Base-by-base conservation (phyloP, 306 rosid genomes). In the Argentina anserina region DNA sequence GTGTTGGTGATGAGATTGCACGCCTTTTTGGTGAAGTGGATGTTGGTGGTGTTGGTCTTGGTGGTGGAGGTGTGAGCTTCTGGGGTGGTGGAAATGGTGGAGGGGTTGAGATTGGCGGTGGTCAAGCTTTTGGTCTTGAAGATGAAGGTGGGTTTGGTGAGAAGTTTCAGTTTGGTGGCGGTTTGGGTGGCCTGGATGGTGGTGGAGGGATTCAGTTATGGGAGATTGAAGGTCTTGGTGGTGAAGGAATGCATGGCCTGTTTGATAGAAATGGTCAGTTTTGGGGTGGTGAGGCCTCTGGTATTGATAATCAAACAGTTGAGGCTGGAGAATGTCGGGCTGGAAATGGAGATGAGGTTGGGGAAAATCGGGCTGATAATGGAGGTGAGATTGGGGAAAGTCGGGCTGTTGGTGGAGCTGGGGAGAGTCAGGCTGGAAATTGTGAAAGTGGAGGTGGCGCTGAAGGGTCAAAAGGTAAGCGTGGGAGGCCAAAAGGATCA, bases 401-500 rank as follows among this genome's bases (percentile, higher is more conserved):
- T n/a, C n/a, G n/a, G 7, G 36, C 12, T 62, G 76, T 56, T 17
- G 73, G 62, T 73, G 56, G 20, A 64, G 79, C 42, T 56, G 43
- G n/a, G 68, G 73, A n/a, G 8, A 17, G 25, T 46, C 58, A 9
- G 26, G 45, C 2, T 67, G 55, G 58, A 20, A 46, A 23, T 34
- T 46, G 76, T 69, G 77, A 72, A 29, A 67, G 67, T 47, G 72
- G 58, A 45, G 73, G 67, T 67, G 55, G 58, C 53, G 76, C 74
- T 70, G 33, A 40, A 37, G 61, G 11, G 49, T 71, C 70, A 0
- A 74, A 61, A 73, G 72, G 62, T 42, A 75, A 75, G 78, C 84
- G 71, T 29, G 82, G 79, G 39, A 68, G 82, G 71, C 73, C 75
- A 6, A 74, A 76, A 75, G 82, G 81, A 64, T 83, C 82, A 58